Evolutionary conservation across 257 asterid species (phyloP).

Genomic region (Phtheirospermum japonicum): DNA sequence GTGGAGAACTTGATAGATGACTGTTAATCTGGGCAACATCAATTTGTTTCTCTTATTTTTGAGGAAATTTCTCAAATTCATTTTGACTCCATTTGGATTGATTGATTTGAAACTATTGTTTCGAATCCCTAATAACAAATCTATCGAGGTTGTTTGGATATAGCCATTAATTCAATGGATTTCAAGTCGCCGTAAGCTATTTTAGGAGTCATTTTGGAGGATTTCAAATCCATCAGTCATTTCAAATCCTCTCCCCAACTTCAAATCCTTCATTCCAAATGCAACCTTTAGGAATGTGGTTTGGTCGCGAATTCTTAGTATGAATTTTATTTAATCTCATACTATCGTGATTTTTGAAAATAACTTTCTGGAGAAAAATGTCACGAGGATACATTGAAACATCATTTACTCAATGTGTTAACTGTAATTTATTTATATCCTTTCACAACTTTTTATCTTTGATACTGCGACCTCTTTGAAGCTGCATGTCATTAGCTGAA

Average conservation of each 20-base stretch:
- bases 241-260: neutral
- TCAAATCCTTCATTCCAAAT: too few relatives aligned
- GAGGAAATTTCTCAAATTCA: neutral
- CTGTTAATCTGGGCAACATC: neutral
- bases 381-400: neutral
- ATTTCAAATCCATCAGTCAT: neutral
- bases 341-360: neutral
- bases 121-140: neutral
- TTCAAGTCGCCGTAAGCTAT: neutral
- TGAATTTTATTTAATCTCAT: neutral
- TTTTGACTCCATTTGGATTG: neutral
- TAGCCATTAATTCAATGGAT: neutral
- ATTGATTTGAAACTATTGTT: neutral
- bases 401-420: neutral
- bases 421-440: neutral
- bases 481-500: slow-evolving; percentile 7
- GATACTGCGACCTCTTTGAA: neutral
- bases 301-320: neutral
- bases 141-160: neutral
- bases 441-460: neutral
- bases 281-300: neutral
- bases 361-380: neutral
- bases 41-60: neutral
- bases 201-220: neutral
- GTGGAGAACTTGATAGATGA: neutral